Evolutionary conservation across 2,329 filamentous ascomycete genomes (phyloP).

Genomic region (Sporothrix globosa): DNA sequence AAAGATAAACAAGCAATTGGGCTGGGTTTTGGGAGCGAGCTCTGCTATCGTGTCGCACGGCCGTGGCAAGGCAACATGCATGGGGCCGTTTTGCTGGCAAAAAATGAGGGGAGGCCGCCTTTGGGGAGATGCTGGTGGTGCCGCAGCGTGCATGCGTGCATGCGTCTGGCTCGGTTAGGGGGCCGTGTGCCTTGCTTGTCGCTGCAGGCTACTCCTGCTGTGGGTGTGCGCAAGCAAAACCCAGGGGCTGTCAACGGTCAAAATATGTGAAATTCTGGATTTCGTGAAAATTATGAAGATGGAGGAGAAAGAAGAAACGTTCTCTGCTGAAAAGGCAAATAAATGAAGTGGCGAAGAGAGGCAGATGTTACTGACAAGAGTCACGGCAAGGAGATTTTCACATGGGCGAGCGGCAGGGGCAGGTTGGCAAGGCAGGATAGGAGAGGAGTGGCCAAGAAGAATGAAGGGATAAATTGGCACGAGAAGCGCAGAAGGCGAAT

Average conservation of each 20-base stretch:
- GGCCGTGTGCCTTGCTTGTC: constrained; percentile 24
- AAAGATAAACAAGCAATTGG: constrained; percentile 24
- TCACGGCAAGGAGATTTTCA: constrained; percentile 7
- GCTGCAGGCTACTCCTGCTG: neutral
- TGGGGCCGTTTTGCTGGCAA: constrained; percentile 1
- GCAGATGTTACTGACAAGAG: constrained; percentile 1
- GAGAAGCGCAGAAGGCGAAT: neutral
- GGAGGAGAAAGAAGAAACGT: neutral
- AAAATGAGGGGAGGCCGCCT: constrained; percentile 30
- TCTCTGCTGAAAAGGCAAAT: neutral
- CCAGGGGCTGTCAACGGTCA: no score
- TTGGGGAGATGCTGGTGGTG: constrained; percentile 4
- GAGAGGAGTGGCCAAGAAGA: neutral
- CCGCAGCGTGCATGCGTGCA: constrained; percentile 4
- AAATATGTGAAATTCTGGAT: neutral
- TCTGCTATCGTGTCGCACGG: constrained; percentile 24
- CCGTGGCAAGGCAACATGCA: constrained; percentile 24
- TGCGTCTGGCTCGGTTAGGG: neutral
- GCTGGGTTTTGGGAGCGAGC: constrained; percentile 4
- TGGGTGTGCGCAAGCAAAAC: neutral
- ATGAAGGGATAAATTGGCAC: neutral
- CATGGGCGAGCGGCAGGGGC: constrained; percentile 22
- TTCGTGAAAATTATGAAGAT: neutral
- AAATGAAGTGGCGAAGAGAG: neutral
- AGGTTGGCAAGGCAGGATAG: constrained; percentile 9